These are phyloP conservation scores for Aurifilum marmelostoma DNA, from an alignment of 2,329 filamentous ascomycete species.

Conservation along the genomic window DNA sequence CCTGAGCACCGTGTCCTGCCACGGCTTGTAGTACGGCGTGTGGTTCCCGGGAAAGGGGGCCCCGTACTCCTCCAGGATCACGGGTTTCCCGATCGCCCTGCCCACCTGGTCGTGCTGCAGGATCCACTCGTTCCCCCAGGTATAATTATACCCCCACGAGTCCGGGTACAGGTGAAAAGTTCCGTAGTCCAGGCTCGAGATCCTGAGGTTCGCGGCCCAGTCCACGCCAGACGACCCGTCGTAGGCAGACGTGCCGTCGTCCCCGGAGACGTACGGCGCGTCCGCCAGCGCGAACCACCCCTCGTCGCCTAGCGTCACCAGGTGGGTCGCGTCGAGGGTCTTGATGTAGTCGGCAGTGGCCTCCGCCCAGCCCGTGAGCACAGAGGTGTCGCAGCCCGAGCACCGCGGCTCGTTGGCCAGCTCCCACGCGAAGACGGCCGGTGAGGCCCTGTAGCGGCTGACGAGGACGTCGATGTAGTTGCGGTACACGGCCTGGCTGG, in stretches of 20 bases:
- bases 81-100: conserved; percentile 24
- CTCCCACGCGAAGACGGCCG: conserved; percentile 56
- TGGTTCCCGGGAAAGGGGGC: conserved; percentile 26
- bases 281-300: conserved; percentile 38
- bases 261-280: conserved; percentile 34
- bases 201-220: conserved; percentile 54
- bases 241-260: conserved; percentile 51
- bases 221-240: conserved; percentile 54
- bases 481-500: conserved; percentile 55
- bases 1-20: conserved; percentile 27
- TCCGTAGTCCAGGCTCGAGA: conserved; percentile 56
- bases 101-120: conserved; percentile 25
- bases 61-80: conserved; percentile 29
- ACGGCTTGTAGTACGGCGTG: conserved; percentile 24
- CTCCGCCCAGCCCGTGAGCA: conserved; percentile 62
- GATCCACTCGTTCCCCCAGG: conserved; percentile 27
- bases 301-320: conserved; percentile 66
- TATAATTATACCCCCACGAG: conserved; percentile 29
- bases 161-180: conserved; percentile 45
- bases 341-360: conserved; percentile 64
- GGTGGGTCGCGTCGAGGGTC: conserved; percentile 60
- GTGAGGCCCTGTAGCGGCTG: conserved; percentile 47
- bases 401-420: conserved; percentile 63
- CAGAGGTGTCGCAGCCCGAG: conserved; percentile 58
- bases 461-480: conserved; percentile 51